phyloP scores from a whole-genome alignment of 2,329 filamentous ascomycete species.

The Lachnellula occidentalis region DNA sequence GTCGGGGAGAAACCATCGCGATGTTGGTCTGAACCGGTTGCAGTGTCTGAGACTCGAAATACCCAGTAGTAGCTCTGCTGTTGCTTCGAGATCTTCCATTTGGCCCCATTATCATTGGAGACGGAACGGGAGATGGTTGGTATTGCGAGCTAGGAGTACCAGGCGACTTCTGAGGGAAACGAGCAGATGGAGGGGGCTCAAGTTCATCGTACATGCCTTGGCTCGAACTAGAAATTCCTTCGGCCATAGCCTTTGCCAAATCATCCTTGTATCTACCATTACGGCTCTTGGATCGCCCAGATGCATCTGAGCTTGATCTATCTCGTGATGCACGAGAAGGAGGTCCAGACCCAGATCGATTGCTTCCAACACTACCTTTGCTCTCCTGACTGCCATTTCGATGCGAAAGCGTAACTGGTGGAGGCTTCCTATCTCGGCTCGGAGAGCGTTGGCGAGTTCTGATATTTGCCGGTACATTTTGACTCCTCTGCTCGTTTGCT shows the following conservation, averaged over 20 bases:
- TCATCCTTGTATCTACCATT: constrained; percentile 29
- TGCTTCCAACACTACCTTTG: constrained; percentile 14
- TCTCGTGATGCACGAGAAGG: constrained; percentile 25
- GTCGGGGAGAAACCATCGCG: constrained; percentile 24
- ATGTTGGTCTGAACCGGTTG: constrained; percentile 18
- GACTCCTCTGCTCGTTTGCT: constrained; percentile 9
- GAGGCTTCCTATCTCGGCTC: constrained; percentile 25
- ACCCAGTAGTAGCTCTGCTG: constrained; percentile 21
- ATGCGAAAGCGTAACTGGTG: constrained; percentile 19
- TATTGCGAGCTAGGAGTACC: constrained; percentile 14
- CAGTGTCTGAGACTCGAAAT: constrained; percentile 24
- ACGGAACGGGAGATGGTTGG: constrained; percentile 24
- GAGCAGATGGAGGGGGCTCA: constrained; percentile 17
- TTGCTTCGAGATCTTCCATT: constrained; percentile 24
- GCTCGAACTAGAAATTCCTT: constrained; percentile 19
- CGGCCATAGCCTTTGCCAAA: constrained; percentile 24
- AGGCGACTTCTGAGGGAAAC: constrained; percentile 22
- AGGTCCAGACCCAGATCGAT: constrained; percentile 23
- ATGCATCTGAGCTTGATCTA: constrained; percentile 28
- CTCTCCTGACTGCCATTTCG: constrained; percentile 18
- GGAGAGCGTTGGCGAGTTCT: constrained; percentile 18
- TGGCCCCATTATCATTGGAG: constrained; percentile 16
- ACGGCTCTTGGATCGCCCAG: constrained; percentile 27
- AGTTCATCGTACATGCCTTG: constrained; percentile 21
- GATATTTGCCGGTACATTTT: constrained; percentile 19